Percentiles rank a stretch among this genome's conserved stretches.
These are phyloP conservation scores for Colletotrichum sp. DNA, from an alignment of 2,329 filamentous ascomycete species.

Conservation along the genomic window DNA sequence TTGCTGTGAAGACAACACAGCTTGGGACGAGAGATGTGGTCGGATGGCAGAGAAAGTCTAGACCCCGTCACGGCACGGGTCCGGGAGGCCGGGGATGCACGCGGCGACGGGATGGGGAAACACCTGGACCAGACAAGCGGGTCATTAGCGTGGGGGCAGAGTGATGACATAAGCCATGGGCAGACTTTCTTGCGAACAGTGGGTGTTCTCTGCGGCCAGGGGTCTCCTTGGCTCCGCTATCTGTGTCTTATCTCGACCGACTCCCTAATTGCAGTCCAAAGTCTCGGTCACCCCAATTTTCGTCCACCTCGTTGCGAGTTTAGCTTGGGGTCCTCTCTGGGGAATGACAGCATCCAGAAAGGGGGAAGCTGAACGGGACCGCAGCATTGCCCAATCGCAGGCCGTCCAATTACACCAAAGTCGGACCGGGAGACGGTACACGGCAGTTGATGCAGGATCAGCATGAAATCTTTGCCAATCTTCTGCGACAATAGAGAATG, in stretches of 20 bases:
- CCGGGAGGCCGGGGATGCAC: slow-evolving; percentile 6
- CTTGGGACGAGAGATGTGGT: background rate
- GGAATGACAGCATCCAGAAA: background rate
- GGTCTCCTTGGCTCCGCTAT: slow-evolving; percentile 13
- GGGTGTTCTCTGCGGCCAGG: background rate
- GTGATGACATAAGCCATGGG: background rate
- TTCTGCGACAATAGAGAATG: background rate
- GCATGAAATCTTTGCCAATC: background rate
- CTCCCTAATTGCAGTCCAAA: background rate
- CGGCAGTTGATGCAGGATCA: background rate
- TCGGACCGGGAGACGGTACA: background rate
- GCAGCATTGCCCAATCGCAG: background rate
- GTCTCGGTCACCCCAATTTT: slow-evolving; percentile 12
- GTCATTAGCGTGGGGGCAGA: background rate
- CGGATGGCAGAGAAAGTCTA: background rate
- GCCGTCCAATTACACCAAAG: background rate
- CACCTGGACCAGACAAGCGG: slow-evolving; percentile 12
- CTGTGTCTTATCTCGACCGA: slow-evolving; percentile 19
- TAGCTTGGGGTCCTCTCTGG: background rate
- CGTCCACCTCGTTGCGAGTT: background rate
- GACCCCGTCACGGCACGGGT: background rate
- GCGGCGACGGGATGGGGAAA: slow-evolving; percentile 5
- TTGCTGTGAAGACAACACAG: background rate
- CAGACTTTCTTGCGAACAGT: background rate
- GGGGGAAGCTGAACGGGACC: background rate